phyloP scores from a whole-genome alignment of 805 yeast genomes.

The Spathaspora gorwiae region DNA sequence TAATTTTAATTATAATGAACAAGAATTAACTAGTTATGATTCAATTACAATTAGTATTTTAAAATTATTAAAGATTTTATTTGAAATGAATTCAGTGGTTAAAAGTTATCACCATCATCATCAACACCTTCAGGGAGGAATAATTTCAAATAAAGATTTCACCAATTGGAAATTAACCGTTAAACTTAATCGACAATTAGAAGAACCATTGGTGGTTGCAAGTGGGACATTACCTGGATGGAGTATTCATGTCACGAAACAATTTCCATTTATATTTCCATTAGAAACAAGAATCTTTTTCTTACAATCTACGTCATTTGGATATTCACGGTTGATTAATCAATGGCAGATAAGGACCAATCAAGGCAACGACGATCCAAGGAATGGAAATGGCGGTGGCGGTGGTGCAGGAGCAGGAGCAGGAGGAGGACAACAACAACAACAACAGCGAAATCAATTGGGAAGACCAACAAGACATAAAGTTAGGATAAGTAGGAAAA shows the following conservation, averaged over 20 bases:
- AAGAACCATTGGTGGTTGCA: constrained; percentile 84
- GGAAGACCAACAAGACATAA: constrained; percentile 80
- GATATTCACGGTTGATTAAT: constrained; percentile 77
- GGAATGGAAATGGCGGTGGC: constrained; percentile 5
- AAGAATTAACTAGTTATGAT: constrained; percentile 21
- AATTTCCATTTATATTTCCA: constrained; percentile 80
- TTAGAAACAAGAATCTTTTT: constrained; percentile 73
- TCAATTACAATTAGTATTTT: constrained; percentile 36
- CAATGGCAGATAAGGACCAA: constrained; percentile 58
- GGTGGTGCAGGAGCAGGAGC: neutral
- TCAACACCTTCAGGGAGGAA: too few relatives aligned
- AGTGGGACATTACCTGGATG: constrained; percentile 84
- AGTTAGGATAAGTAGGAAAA: constrained; percentile 67
- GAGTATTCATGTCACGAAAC: constrained; percentile 69
- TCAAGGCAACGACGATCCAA: constrained; percentile 33
- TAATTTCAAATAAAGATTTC: constrained; percentile 30
- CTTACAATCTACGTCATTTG: constrained; percentile 84
- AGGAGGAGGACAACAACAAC: constrained; percentile 1
- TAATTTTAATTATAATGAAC: constrained; percentile 9
- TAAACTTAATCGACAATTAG: constrained; percentile 79
- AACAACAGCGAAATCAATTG: constrained; percentile 31
- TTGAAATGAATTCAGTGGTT: constrained; percentile 33
- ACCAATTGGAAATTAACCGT: constrained; percentile 80
- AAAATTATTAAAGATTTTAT: constrained; percentile 45
- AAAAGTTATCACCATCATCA: neutral